Evolutionary conservation across 805 yeast genomes (phyloP).

Genomic region (Zygosaccharomyces kombuchaensis): DNA sequence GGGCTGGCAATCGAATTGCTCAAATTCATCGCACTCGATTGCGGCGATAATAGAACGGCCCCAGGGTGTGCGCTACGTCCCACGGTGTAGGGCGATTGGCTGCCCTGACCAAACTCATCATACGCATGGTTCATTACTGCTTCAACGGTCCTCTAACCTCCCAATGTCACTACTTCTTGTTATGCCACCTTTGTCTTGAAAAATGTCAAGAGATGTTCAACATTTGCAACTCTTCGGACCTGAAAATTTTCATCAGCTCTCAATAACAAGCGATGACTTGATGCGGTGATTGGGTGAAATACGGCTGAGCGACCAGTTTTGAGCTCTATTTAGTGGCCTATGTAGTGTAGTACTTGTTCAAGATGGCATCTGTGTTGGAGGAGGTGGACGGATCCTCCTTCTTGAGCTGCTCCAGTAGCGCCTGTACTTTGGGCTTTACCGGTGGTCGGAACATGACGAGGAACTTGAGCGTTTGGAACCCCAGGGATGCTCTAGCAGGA

Average conservation of each 20-base stretch:
- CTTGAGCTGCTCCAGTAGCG: slow-evolving; percentile 25
- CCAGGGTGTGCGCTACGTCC: slow-evolving; percentile 39
- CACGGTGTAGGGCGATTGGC: slow-evolving; percentile 28
- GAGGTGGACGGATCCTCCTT: slow-evolving; percentile 24
- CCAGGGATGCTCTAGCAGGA: slow-evolving; percentile 76
- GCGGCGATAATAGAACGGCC: slow-evolving; percentile 38
- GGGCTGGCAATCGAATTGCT: slow-evolving; percentile 18
- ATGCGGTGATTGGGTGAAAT: slow-evolving; percentile 13
- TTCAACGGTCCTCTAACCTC: slow-evolving; percentile 1
- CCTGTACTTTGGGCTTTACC: slow-evolving; percentile 41
- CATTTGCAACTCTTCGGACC: slow-evolving; percentile 1
- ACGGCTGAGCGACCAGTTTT: not conserved
- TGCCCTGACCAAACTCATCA: slow-evolving; percentile 25
- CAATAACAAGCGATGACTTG: slow-evolving; percentile 3
- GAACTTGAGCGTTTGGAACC: slow-evolving; percentile 77
- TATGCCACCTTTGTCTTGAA: not conserved
- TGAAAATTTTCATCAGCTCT: slow-evolving; percentile 5
- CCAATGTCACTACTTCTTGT: not conserved
- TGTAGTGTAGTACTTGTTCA: slow-evolving; percentile 24
- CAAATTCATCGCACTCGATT: slow-evolving; percentile 22
- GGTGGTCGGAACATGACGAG: slow-evolving; percentile 91
- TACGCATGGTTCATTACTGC: slow-evolving; percentile 15
- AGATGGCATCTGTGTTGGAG: slow-evolving; percentile 27
- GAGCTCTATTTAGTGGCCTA: not conserved
- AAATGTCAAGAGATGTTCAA: not conserved